These are phyloP conservation scores for Pneumocystis wakefieldiae DNA, from an alignment of 1,139 yeast species.

Conservation along the genomic window DNA sequence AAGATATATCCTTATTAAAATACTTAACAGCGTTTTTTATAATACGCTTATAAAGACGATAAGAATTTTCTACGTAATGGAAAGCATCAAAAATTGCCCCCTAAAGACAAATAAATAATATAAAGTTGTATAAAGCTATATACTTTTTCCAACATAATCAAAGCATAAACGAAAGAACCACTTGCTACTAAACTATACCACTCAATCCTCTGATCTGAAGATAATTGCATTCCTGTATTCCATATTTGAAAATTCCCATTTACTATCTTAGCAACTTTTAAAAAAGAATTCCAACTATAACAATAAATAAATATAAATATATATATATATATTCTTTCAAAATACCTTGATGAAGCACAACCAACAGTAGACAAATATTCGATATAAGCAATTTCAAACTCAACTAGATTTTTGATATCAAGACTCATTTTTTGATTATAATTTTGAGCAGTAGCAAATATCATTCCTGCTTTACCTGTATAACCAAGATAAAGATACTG, in stretches of 20 bases:
- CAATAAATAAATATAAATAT: background rate
- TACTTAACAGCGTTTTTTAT: background rate
- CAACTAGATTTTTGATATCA: background rate
- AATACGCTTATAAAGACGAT: background rate
- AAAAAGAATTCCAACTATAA: background rate
- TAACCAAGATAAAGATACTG: background rate
- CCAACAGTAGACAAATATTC: background rate
- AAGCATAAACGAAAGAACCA: background rate
- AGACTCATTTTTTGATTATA: background rate
- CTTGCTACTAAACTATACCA: background rate
- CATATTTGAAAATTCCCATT: background rate
- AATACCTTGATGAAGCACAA: background rate
- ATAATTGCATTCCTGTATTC: background rate
- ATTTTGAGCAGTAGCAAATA: background rate
- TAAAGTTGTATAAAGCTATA: background rate
- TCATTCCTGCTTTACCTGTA: background rate
- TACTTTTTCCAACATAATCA: background rate
- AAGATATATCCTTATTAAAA: background rate
- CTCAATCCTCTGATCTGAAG: background rate
- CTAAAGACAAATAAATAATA: background rate
- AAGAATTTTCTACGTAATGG: background rate
- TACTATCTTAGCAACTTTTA: background rate
- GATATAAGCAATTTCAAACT: background rate
- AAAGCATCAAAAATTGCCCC: conserved; percentile 1
- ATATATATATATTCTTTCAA: background rate